A percentile compares a stretch with the other conserved stretches of the same genome.
Evolutionary conservation across 805 yeast species (phyloP).

Genomic region (Yamadazyma sp.): DNA sequence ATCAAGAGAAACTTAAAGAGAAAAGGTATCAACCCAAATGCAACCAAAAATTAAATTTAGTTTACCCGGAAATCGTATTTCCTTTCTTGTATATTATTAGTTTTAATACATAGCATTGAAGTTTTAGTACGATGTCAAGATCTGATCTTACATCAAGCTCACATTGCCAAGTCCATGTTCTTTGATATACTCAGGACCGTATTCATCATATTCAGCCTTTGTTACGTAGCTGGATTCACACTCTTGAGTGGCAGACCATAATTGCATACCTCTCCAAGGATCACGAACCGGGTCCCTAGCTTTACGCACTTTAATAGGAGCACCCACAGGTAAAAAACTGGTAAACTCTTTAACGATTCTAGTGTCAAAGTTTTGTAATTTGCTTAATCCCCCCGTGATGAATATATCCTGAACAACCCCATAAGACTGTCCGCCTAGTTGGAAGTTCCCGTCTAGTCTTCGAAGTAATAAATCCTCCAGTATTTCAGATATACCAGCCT

Average conservation of each 20-base stretch:
- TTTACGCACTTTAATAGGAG: conserved; percentile 56
- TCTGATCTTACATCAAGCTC: conserved; percentile 14
- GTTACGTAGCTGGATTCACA: conserved; percentile 54
- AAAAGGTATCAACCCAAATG: conserved; percentile 68
- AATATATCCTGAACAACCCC: conserved; percentile 64
- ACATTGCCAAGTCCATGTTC: conserved; percentile 81
- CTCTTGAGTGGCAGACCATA: conserved; percentile 59
- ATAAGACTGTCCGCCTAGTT: conserved; percentile 52
- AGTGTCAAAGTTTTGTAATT: conserved; percentile 61
- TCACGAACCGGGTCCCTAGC: conserved; percentile 74
- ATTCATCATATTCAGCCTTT: conserved; percentile 76
- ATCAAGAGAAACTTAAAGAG: conserved; percentile 63
- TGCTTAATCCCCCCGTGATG: conserved; percentile 82
- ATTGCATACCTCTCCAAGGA: conserved; percentile 94
- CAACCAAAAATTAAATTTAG: conserved; percentile 14
- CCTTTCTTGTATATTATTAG: conserved; percentile 12
- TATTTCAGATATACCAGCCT: conserved; percentile 87
- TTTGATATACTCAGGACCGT: conserved; percentile 85
- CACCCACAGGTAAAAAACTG: conserved; percentile 65
- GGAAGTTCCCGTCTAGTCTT: conserved; percentile 57
- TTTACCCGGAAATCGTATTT: neutral
- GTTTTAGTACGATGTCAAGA: neutral
- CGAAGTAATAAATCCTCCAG: conserved; percentile 63
- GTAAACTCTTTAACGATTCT: conserved; percentile 72
- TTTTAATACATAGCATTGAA: conserved; percentile 6